Conservation (phyloP, 2,329 filamentous ascomycete genomes). For the Fusarium abutilonis region DNA sequence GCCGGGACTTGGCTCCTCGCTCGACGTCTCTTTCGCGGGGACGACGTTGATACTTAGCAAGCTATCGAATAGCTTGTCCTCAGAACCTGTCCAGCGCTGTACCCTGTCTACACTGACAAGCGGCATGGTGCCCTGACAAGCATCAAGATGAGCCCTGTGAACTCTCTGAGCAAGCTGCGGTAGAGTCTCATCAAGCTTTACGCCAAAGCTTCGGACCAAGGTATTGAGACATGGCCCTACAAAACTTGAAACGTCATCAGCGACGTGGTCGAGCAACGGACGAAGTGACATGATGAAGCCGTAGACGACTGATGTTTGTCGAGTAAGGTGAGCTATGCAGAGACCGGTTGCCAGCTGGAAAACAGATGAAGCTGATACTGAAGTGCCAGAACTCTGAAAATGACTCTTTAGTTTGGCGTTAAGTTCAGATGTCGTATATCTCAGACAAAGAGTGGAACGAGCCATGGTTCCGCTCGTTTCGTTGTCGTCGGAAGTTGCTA, state of each 20-base stretch:
- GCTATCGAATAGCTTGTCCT: constrained; percentile 25
- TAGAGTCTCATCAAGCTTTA: not conserved
- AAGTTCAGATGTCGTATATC: not conserved
- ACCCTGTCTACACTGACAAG: constrained; percentile 17
- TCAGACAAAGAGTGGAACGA: constrained; percentile 4
- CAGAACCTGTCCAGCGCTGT: constrained; percentile 17
- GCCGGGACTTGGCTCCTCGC: not conserved
- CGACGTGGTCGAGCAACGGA: not conserved
- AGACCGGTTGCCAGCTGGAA: constrained; percentile 20
- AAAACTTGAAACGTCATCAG: not conserved
- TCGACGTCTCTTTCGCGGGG: rapidly evolving
- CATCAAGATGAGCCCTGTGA: constrained; percentile 1
- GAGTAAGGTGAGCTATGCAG: constrained; percentile 16
- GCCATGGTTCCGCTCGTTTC: constrained; percentile 3
- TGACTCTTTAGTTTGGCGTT: constrained; percentile 2
- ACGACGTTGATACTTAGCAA: constrained; percentile 20
- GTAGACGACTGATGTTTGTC: not conserved
- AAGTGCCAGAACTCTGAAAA: not conserved
- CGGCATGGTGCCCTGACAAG: constrained; percentile 5
- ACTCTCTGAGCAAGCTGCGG: constrained; percentile 2
- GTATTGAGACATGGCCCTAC: constrained; percentile 27
- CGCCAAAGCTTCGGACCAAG: not conserved
- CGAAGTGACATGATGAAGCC: constrained; percentile 27
- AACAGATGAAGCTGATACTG: not conserved
- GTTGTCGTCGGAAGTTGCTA: too few relatives aligned